Conservation (phyloP, 305 asterid species). For the Fraxinus sp. region DNA sequence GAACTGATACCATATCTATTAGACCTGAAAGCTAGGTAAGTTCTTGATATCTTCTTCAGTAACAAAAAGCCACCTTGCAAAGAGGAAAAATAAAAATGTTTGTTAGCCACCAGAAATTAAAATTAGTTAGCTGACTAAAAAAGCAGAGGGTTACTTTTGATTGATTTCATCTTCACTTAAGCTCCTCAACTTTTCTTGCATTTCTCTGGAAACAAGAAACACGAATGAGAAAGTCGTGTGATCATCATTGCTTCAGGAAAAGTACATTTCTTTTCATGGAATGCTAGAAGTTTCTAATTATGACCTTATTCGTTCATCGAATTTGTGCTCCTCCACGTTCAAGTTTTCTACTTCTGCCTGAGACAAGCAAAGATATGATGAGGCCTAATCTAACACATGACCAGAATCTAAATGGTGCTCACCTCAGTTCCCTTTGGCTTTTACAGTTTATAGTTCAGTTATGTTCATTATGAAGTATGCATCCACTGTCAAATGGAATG, state of each 20-base stretch:
- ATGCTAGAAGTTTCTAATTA: slow-evolving; percentile 12
- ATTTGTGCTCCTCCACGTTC: slow-evolving; percentile 59
- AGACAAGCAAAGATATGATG: slow-evolving; percentile 25
- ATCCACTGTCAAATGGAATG: neutral
- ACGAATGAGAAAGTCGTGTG: slow-evolving; percentile 8
- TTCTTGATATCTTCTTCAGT: slow-evolving; percentile 83
- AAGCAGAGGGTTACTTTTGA: slow-evolving; percentile 42
- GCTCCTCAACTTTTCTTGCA: slow-evolving; percentile 58
- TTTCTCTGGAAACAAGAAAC: slow-evolving; percentile 47
- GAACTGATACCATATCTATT: slow-evolving; percentile 17
- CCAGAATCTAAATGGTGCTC: neutral
- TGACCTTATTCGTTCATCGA: slow-evolving; percentile 78
- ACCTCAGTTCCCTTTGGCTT: neutral
- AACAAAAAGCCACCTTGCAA: slow-evolving; percentile 75
- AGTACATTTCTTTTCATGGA: neutral
- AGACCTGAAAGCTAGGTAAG: slow-evolving; percentile 88
- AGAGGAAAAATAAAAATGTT: neutral
- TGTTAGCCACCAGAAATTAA: neutral
- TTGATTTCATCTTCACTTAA: slow-evolving; percentile 66
- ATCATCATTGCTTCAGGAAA: neutral
- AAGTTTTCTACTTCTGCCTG: slow-evolving; percentile 83
- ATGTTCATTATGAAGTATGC: neutral
- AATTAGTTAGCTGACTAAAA: slow-evolving; percentile 7
- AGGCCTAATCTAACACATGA: slow-evolving; percentile 7
- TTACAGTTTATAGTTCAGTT: neutral